A percentile compares a stretch with the other conserved stretches of the same genome.
phyloP scores from a whole-genome alignment of 805 yeast species.

The Barnettozyma vustinii region DNA sequence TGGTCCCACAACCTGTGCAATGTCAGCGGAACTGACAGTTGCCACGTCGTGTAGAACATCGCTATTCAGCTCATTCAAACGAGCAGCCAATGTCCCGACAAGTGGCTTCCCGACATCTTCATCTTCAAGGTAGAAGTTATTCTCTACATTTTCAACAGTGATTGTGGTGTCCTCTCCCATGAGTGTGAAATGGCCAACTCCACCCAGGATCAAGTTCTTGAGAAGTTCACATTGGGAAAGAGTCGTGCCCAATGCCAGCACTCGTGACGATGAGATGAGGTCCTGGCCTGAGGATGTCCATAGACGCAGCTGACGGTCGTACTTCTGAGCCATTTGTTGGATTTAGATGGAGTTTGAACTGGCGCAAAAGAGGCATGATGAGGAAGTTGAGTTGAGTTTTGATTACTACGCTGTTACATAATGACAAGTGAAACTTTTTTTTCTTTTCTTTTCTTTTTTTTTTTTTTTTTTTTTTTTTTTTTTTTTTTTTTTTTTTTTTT shows the following conservation, averaged over 20 bases:
- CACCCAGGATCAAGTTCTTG: slow-evolving; percentile 77
- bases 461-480: no score
- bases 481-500: no score
- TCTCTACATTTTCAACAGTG: slow-evolving; percentile 38
- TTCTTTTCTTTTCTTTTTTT: no score
- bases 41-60: slow-evolving; percentile 35
- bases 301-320: slow-evolving; percentile 82
- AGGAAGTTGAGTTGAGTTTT: no score
- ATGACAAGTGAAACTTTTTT: no score
- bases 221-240: slow-evolving; percentile 43
- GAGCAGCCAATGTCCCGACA: slow-evolving; percentile 34
- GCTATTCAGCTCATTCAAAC: slow-evolving; percentile 53
- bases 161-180: slow-evolving; percentile 42
- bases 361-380: neutral
- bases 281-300: slow-evolving; percentile 81
- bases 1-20: slow-evolving; percentile 11
- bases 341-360: neutral
- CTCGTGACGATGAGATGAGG: neutral
- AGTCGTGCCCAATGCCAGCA: slow-evolving; percentile 4
- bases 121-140: slow-evolving; percentile 56
- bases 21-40: neutral
- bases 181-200: slow-evolving; percentile 59
- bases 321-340: slow-evolving; percentile 33
- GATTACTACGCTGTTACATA: no score
- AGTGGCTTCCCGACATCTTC: slow-evolving; percentile 38